These are phyloP conservation scores for Trichoderma breve DNA, from an alignment of 2,329 filamentous ascomycete genomes.

Conservation along the genomic window DNA sequence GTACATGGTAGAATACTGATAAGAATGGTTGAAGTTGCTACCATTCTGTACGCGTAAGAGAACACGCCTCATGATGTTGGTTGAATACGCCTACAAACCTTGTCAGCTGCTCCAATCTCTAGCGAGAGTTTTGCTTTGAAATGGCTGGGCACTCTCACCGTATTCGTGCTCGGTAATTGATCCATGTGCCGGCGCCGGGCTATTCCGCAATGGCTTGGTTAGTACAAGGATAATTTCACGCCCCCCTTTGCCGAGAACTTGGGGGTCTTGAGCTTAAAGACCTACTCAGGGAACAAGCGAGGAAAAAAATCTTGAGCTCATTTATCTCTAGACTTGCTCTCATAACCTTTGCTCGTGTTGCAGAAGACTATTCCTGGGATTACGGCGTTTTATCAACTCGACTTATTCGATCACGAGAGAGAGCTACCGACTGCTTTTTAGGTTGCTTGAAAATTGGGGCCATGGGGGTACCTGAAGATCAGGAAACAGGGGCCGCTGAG, in stretches of 20 bases:
- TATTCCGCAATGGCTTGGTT: constrained; percentile 9
- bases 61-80: not conserved
- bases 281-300: not conserved
- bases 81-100: not conserved
- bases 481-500: not conserved
- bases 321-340: not conserved
- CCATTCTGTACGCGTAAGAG: not conserved
- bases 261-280: not conserved
- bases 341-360: not conserved
- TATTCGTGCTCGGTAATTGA: constrained; percentile 16
- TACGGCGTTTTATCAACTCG: not conserved
- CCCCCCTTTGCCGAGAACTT: constrained; percentile 9
- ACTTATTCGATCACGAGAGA: not conserved
- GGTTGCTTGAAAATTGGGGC: not conserved
- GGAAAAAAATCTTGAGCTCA: not conserved
- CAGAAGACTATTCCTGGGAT: not conserved
- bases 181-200: not conserved
- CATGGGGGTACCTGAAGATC: constrained; percentile 3
- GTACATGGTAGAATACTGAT: not conserved
- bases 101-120: not conserved
- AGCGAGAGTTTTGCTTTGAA: not conserved
- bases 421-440: not conserved
- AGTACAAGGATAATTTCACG: not conserved
- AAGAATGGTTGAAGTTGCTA: not conserved
- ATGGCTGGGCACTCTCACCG: not conserved